phyloP scores from a whole-genome alignment of 768 basidiomycete genomes.

The Boletales sp. region DNA sequence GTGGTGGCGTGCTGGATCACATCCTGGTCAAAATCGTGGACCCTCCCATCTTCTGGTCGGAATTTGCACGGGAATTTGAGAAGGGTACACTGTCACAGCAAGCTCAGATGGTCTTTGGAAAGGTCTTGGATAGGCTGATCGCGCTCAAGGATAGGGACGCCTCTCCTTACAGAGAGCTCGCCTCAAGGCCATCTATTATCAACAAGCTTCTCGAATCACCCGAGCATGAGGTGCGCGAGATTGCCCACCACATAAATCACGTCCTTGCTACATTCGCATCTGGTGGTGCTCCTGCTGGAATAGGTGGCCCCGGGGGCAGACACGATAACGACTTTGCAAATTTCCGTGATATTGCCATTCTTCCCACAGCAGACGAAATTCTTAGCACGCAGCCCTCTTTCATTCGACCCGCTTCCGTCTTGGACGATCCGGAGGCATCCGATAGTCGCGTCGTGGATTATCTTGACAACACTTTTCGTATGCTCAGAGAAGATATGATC shows the following conservation, averaged over 20 bases:
- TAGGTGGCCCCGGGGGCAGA: constrained; percentile 52
- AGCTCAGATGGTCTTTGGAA: constrained; percentile 43
- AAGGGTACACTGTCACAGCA: constrained; percentile 27
- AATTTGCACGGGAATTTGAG: constrained; percentile 34
- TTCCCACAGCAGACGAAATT: constrained; percentile 65
- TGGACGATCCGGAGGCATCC: constrained; percentile 43
- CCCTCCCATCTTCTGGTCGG: constrained; percentile 51
- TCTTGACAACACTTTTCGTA: constrained; percentile 63
- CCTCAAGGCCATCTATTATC: constrained; percentile 30
- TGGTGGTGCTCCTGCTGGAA: constrained; percentile 15
- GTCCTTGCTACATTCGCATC: constrained; percentile 30
- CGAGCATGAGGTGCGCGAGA: constrained; percentile 24
- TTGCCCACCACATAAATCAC: constrained; percentile 43
- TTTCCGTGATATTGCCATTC: constrained; percentile 57
- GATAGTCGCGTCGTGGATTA: constrained; percentile 42
- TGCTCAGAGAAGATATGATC: constrained; percentile 64
- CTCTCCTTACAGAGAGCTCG: constrained; percentile 37
- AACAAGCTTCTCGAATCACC: constrained; percentile 24
- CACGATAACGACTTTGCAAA: constrained; percentile 68
- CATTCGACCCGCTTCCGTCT: constrained; percentile 42
- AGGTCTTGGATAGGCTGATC: constrained; percentile 48
- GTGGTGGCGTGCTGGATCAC: constrained; percentile 41
- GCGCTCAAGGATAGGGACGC: constrained; percentile 33
- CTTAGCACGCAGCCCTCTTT: constrained; percentile 45
- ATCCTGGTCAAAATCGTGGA: constrained; percentile 45